Conservation (phyloP, 768 basidiomycete species). For the Lactarius sp. region DNA sequence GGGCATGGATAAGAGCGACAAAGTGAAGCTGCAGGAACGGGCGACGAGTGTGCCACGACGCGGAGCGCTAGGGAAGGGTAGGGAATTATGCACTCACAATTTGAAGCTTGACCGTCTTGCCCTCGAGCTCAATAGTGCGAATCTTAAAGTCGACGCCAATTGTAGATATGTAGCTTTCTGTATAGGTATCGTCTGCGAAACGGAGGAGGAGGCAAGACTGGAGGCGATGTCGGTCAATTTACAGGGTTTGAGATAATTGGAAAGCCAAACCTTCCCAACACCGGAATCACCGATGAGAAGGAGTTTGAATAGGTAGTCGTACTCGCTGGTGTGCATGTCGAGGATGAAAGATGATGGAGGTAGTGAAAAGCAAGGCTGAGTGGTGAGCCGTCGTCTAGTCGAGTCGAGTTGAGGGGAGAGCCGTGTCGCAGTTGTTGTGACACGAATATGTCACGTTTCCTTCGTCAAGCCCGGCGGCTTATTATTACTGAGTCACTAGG, state of each 20-base stretch:
- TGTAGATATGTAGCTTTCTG: slow-evolving; percentile 94
- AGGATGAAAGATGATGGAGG: slow-evolving; percentile 11
- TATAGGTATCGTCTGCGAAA: slow-evolving; percentile 96
- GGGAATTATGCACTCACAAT: slow-evolving; percentile 66
- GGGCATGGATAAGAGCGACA: neutral
- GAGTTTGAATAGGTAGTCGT: slow-evolving; percentile 95
- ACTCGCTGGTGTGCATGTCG: slow-evolving; percentile 86
- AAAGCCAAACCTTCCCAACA: slow-evolving; percentile 73
- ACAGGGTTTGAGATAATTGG: slow-evolving; percentile 24
- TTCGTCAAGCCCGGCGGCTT: slow-evolving; percentile 30
- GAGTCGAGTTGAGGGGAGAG: slow-evolving; percentile 8
- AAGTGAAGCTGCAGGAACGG: neutral
- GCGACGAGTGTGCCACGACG: neutral
- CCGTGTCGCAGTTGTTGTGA: slow-evolving; percentile 34
- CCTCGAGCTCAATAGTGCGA: slow-evolving; percentile 96
- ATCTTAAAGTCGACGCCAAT: slow-evolving; percentile 99
- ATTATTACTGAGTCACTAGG: too few species aligned
- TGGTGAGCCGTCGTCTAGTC: slow-evolving; percentile 8
- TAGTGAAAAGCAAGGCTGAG: slow-evolving; percentile 17
- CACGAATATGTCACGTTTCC: slow-evolving; percentile 36
- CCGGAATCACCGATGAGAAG: slow-evolving; percentile 94
- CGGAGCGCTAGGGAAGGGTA: neutral
- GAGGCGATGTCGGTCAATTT: slow-evolving; percentile 23
- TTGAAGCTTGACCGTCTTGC: slow-evolving; percentile 97
- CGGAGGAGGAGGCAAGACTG: slow-evolving; percentile 90